Evolutionary conservation across 257 asterid genomes (phyloP).

Genomic region (Ajuga chamaepitys): DNA sequence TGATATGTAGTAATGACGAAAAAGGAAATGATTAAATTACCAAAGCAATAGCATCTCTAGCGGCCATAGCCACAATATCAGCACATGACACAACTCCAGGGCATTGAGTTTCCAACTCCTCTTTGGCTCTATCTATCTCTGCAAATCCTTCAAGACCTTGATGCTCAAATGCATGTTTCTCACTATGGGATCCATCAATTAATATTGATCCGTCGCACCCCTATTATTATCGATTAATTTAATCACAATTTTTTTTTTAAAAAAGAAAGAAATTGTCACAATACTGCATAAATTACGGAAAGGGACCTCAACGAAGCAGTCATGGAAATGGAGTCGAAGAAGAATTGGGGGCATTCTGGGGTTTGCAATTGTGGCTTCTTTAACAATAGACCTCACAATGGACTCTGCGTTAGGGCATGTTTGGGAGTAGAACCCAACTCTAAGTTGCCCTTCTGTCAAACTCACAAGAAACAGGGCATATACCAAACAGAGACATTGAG

Average conservation of each 20-base stretch:
- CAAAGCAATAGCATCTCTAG: slow-evolving; percentile 34
- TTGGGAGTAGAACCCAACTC: slow-evolving; percentile 35
- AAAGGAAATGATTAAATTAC: slow-evolving; percentile 14
- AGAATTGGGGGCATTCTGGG: slow-evolving; percentile 23
- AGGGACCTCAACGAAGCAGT: slow-evolving; percentile 38
- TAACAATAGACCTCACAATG: slow-evolving; percentile 28
- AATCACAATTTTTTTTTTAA: no score
- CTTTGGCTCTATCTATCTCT: slow-evolving; percentile 21
- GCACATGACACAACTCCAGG: slow-evolving; percentile 45
- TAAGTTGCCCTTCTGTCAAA: slow-evolving; percentile 20
- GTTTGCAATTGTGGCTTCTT: slow-evolving; percentile 18
- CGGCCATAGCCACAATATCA: slow-evolving; percentile 43
- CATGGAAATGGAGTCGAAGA: slow-evolving; percentile 43
- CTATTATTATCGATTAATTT: not conserved
- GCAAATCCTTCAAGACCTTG: slow-evolving; percentile 31
- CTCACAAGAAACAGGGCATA: not conserved
- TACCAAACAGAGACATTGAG: not conserved
- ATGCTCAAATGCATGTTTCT: slow-evolving; percentile 25
- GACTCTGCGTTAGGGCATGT: slow-evolving; percentile 37
- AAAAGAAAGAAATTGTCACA: no score
- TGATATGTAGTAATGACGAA: no score
- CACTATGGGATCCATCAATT: slow-evolving; percentile 12
- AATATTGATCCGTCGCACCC: slow-evolving; percentile 46
- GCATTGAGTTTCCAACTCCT: slow-evolving; percentile 25
- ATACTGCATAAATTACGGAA: slow-evolving; percentile 8